phyloP scores from a whole-genome alignment of 1,139 yeast species.

The Yamadazyma spencermartinsiae region DNA sequence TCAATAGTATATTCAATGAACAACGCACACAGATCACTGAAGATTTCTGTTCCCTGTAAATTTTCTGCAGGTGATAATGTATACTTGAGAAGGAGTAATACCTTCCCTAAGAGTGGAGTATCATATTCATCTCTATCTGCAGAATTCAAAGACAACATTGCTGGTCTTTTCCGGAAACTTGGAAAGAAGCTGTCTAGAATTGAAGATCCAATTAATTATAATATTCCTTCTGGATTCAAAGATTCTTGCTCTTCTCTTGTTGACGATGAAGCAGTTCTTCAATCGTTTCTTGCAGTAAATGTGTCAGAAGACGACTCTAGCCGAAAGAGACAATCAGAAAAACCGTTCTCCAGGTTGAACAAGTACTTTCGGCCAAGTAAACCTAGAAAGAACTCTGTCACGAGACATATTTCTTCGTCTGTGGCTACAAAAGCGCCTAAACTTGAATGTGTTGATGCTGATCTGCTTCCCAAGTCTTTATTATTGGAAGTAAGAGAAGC shows the following conservation, averaged over 20 bases:
- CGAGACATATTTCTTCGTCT: neutral
- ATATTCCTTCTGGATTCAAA: neutral
- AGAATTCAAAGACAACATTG: neutral
- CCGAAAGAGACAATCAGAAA: neutral
- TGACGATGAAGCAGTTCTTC: neutral
- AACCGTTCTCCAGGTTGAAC: neutral
- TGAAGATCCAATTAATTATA: neutral
- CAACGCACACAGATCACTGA: too few species aligned
- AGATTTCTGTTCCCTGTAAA: too few species aligned
- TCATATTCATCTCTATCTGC: too few species aligned
- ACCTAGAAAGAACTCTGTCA: neutral
- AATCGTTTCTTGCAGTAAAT: neutral
- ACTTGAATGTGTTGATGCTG: conserved; percentile 4
- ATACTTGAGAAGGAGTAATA: too few species aligned
- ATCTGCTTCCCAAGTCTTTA: conserved; percentile 2
- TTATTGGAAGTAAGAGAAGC: conserved; percentile 4
- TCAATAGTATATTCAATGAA: too few species aligned
- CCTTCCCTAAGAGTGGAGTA: too few species aligned
- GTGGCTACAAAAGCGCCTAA: neutral
- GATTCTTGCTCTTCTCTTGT: neutral
- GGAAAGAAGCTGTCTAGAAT: neutral
- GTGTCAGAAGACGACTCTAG: neutral
- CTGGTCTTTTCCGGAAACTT: neutral
- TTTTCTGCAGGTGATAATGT: too few species aligned
- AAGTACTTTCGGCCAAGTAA: neutral